These are phyloP conservation scores for Plicaturopsis crispa DNA, from an alignment of 768 basidiomycete genomes.

Conservation along the genomic window DNA sequence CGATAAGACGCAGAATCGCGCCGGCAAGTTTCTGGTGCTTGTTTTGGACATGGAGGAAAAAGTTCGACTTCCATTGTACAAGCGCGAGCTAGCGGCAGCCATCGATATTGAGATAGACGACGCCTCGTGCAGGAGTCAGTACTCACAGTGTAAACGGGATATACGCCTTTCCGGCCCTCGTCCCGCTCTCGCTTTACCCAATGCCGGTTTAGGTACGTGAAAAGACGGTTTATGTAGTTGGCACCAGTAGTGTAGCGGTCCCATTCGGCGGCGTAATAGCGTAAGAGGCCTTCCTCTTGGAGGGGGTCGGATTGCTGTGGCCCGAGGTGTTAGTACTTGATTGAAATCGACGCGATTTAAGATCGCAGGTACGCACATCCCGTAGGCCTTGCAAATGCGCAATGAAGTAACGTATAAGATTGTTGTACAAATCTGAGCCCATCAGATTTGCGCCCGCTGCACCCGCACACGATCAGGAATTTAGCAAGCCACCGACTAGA, in stretches of 20 bases:
- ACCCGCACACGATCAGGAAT: background rate
- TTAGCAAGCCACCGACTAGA: slow-evolving; percentile 6
- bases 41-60: slow-evolving; percentile 84
- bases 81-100: slow-evolving; percentile 67
- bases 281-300: slow-evolving; percentile 81
- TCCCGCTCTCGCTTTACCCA: slow-evolving; percentile 99
- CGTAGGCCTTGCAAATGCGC: slow-evolving; percentile 64
- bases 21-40: slow-evolving; percentile 77
- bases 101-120: slow-evolving; percentile 4
- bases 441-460: slow-evolving; percentile 89
- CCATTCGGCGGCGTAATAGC: slow-evolving; percentile 92
- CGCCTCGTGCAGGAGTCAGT: background rate
- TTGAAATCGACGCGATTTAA: slow-evolving; percentile 5
- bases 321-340: slow-evolving; percentile 11
- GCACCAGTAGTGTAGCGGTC: slow-evolving; percentile 95
- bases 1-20: slow-evolving; percentile 84
- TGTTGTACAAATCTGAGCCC: slow-evolving; percentile 96
- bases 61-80: slow-evolving; percentile 90
- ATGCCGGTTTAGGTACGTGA: slow-evolving; percentile 97
- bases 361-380: slow-evolving; percentile 44
- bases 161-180: slow-evolving; percentile 91
- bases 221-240: slow-evolving; percentile 94
- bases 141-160: slow-evolving; percentile 91
- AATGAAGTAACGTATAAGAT: slow-evolving; percentile 87
- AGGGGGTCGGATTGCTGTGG: slow-evolving; percentile 67